Conservation (phyloP, 805 yeast genomes). For the Metschnikowia matae region DNA sequence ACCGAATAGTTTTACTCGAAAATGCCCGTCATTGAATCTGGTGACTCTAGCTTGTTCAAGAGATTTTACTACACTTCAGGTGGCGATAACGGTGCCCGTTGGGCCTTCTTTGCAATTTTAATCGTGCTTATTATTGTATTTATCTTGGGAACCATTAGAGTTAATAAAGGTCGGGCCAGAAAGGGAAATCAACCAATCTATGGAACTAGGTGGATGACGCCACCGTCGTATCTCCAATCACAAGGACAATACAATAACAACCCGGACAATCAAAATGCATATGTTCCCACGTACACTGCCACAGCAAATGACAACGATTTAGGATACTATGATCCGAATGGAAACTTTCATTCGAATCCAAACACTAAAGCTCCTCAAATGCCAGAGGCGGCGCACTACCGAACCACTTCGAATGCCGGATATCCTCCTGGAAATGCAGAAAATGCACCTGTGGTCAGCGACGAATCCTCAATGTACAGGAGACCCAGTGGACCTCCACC, state of each 20-base stretch:
- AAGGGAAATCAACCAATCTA: constrained; percentile 56
- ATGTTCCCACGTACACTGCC: constrained; percentile 68
- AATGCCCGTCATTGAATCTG: not conserved
- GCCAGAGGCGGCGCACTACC: constrained; percentile 15
- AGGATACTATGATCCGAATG: constrained; percentile 70
- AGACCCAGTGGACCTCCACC: constrained; percentile 16
- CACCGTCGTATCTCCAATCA: constrained; percentile 70
- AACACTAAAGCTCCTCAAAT: constrained; percentile 16
- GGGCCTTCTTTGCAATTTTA: constrained; percentile 65
- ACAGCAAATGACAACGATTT: constrained; percentile 67
- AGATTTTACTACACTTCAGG: constrained; percentile 1
- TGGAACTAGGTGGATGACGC: constrained; percentile 85
- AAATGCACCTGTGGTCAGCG: constrained; percentile 1
- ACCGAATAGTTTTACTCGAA: not conserved
- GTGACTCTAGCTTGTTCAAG: not conserved
- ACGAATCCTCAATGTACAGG: constrained; percentile 2
- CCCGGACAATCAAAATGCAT: constrained; percentile 31
- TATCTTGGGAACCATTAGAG: constrained; percentile 47
- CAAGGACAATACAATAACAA: constrained; percentile 53
- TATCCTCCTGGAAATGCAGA: constrained; percentile 6
- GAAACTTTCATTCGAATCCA: constrained; percentile 29
- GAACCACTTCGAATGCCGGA: constrained; percentile 14
- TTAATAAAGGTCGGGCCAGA: constrained; percentile 50
- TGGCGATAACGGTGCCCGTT: constrained; percentile 43
- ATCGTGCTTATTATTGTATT: constrained; percentile 45